phyloP scores from a whole-genome alignment of 305 asterid species.

The Solanum hybrid region DNA sequence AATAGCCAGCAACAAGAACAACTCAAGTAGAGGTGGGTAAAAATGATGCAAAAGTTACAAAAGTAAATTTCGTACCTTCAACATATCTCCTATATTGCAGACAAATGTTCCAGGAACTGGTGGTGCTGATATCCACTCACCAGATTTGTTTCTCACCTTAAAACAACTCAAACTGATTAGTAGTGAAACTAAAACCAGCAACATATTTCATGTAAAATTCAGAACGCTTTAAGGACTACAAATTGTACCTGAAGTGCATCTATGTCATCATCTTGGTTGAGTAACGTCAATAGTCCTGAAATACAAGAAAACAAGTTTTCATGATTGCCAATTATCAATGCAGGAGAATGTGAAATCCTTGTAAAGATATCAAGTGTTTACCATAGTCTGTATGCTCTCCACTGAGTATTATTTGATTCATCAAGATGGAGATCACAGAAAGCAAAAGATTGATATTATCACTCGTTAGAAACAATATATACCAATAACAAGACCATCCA shows the following conservation, averaged over 20 bases:
- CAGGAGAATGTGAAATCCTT: not conserved
- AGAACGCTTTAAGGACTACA: not conserved
- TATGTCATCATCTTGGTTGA: slow-evolving; percentile 75
- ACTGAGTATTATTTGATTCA: slow-evolving; percentile 23
- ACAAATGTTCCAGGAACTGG: slow-evolving; percentile 67
- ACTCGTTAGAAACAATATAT: not conserved
- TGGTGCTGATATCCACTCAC: slow-evolving; percentile 83
- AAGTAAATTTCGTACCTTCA: slow-evolving; percentile 33
- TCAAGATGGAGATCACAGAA: not conserved
- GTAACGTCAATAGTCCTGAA: slow-evolving; percentile 67
- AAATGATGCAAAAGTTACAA: not conserved
- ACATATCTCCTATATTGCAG: slow-evolving; percentile 92
- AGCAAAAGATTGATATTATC: not conserved
- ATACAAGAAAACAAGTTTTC: not conserved
- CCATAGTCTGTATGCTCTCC: slow-evolving; percentile 95
- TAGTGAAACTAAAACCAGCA: not conserved
- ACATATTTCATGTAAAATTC: not conserved
- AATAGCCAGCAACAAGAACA: not conserved
- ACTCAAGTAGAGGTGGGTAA: not conserved
- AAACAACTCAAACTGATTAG: not conserved
- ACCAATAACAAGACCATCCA: not conserved
- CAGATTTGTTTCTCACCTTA: slow-evolving; percentile 62
- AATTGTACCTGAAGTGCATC: slow-evolving; percentile 59
- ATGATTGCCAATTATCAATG: not conserved
- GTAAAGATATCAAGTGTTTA: slow-evolving; percentile 15